phyloP scores from a whole-genome alignment of 2,329 filamentous ascomycete genomes.

The Neofusicoccum ribis region DNA sequence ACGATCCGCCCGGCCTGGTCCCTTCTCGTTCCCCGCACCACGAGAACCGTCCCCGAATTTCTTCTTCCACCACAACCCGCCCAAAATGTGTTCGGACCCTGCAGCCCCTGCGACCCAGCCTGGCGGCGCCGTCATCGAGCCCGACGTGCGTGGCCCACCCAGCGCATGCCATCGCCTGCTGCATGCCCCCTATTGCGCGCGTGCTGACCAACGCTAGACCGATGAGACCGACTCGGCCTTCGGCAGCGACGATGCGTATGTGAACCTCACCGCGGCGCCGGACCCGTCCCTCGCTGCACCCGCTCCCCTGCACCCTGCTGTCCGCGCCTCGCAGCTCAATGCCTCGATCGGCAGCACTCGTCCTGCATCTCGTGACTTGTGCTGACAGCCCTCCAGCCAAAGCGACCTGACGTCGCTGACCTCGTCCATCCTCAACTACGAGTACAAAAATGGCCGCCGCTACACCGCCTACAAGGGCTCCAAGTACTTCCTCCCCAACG shows the following conservation, averaged over 20 bases:
- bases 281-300: not conserved
- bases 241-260: not conserved
- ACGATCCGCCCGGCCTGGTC: not conserved
- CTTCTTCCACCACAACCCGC: not conserved
- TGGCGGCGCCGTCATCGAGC: not conserved
- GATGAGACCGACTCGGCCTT: conserved; percentile 9
- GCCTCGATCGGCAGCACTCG: not conserved
- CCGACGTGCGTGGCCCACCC: not conserved
- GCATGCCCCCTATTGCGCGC: too few relatives aligned
- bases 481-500: conserved; percentile 36
- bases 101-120: not conserved
- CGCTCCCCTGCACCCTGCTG: not conserved
- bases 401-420: conserved; percentile 11
- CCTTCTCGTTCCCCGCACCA: not conserved
- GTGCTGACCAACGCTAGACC: not conserved
- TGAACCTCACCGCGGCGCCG: not conserved
- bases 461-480: conserved; percentile 40
- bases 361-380: not conserved
- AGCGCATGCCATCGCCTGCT: not conserved
- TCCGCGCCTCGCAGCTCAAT: not conserved
- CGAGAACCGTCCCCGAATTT: not conserved
- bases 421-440: conserved; percentile 13
- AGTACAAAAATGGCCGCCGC: conserved; percentile 25
- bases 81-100: not conserved
- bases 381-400: not conserved